Evolutionary conservation across 306 rosid species (phyloP), one percentile per base, ranked within the genome.

Genomic region (Sphenostylis stenocarpa): DNA sequence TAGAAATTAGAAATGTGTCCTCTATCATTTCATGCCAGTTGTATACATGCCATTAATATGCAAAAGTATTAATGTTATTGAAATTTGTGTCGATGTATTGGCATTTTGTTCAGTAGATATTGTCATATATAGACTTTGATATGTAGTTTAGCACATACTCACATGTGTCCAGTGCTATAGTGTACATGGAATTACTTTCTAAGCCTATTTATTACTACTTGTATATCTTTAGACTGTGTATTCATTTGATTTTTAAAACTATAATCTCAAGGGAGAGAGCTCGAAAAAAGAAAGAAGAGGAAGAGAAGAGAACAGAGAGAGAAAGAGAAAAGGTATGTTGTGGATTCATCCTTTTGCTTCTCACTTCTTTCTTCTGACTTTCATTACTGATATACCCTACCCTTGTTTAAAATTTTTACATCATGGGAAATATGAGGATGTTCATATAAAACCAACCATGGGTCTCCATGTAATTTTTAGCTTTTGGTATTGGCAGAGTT

Each of bases 211-310:
- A 12, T 69, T 61, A 26, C 73, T 68, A 47, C 21, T 56, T 52
- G 17, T 34, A 20, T 81, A 10, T 75, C 10, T 29, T 41, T 39
- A 66, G 52, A 58, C 66, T 41, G 51, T 69, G 58, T 55, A 44
- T 65, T 51, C 6, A 14, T 64, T 77, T 69, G 26, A 39, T 62
- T 81, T 57, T 36, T 69, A 66, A 28, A 72, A 38, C 33, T 7
- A 77, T 80, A 26, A 63, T 55, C 68, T 86, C 7, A 76, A 92
- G 99, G 93, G 99, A 95, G 91, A 91, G 77, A 72, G 99, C 97
- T 78, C 97, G 97, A 70, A 92, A 95, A 93, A 95, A 91, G 93
- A 95, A 95, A 88, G 97, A 95, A 87, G 99, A 95, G 84, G 97
- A 92, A 70, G 99, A 92, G 72, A 95, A 85, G 89, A 90, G 78